phyloP scores from a whole-genome alignment of 805 yeast genomes.

The Cyberlindnera subsufficiens region DNA sequence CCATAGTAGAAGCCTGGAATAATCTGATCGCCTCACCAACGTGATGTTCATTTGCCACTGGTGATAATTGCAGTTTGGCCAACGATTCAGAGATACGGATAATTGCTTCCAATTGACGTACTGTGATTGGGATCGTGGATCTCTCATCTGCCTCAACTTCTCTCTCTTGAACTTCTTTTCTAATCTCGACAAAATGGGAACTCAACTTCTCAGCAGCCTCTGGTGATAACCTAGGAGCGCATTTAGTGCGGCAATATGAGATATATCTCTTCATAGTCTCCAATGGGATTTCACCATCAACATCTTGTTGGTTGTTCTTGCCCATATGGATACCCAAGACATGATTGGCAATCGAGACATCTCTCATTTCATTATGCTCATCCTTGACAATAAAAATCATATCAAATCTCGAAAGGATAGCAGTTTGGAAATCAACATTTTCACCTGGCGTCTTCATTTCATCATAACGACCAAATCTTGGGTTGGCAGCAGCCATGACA shows the following conservation, averaged over 20 bases:
- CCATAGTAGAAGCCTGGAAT: conserved; percentile 96
- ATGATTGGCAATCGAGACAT: conserved; percentile 86
- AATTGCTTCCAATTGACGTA: conserved; percentile 96
- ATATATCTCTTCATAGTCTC: conserved; percentile 89
- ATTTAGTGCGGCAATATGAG: conserved; percentile 80
- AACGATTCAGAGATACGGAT: conserved; percentile 91
- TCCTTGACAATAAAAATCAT: conserved; percentile 98
- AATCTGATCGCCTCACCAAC: conserved; percentile 94
- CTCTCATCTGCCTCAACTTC: conserved; percentile 82
- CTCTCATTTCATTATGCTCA: conserved; percentile 83
- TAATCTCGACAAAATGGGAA: conserved; percentile 86
- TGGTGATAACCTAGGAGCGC: conserved; percentile 88
- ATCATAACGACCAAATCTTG: conserved; percentile 93
- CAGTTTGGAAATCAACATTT: conserved; percentile 95
- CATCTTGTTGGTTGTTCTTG: conserved; percentile 49
- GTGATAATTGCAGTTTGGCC: conserved; percentile 79
- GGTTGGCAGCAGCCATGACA: conserved; percentile 97
- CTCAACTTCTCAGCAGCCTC: conserved; percentile 88
- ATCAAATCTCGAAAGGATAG: conserved; percentile 94
- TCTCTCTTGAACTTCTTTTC: conserved; percentile 73
- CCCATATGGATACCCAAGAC: conserved; percentile 94
- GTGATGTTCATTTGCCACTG: conserved; percentile 81
- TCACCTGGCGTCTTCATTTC: conserved; percentile 96
- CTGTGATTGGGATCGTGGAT: conserved; percentile 93
- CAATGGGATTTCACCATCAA: conserved; percentile 74